A percentile compares a stretch with the other conserved stretches of the same genome.
These are phyloP conservation scores for Geotrichum armillariae DNA, from an alignment of 1,139 yeast species.

Conservation along the genomic window DNA sequence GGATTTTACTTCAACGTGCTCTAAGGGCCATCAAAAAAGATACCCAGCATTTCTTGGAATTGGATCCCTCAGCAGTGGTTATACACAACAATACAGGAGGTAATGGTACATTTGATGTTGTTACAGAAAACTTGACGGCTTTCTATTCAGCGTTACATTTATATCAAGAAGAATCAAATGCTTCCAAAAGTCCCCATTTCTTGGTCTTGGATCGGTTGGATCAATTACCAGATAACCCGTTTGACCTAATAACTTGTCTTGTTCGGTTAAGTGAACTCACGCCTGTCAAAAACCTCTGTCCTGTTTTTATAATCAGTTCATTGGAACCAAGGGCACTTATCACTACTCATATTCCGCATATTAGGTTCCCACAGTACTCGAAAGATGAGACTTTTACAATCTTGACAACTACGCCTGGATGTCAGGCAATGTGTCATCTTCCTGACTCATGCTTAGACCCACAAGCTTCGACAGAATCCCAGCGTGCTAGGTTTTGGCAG, in stretches of 20 bases:
- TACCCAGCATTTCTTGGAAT: constrained; percentile 4
- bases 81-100: constrained; percentile 2
- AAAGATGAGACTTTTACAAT: constrained; percentile 46
- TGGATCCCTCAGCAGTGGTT: too few species aligned
- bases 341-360: constrained; percentile 51
- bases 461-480: constrained; percentile 4
- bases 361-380: constrained; percentile 50
- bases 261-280: constrained; percentile 48
- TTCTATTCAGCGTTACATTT: constrained; percentile 47
- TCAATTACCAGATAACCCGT: constrained; percentile 51
- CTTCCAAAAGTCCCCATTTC: constrained; percentile 11
- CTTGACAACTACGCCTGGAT: constrained; percentile 26
- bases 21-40: constrained; percentile 32
- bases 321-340: constrained; percentile 50
- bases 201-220: constrained; percentile 62
- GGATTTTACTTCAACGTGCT: constrained; percentile 40
- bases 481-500: constrained; percentile 24
- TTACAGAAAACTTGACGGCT: constrained; percentile 50
- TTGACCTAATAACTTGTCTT: constrained; percentile 50
- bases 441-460: constrained; percentile 15
- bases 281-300: constrained; percentile 32
- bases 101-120: constrained; percentile 29
- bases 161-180: constrained; percentile 41
- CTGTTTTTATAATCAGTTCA: constrained; percentile 41
- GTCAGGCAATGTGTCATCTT: constrained; percentile 14